Conservation (phyloP, 768 basidiomycete species). For the Trametes gibbosa region DNA sequence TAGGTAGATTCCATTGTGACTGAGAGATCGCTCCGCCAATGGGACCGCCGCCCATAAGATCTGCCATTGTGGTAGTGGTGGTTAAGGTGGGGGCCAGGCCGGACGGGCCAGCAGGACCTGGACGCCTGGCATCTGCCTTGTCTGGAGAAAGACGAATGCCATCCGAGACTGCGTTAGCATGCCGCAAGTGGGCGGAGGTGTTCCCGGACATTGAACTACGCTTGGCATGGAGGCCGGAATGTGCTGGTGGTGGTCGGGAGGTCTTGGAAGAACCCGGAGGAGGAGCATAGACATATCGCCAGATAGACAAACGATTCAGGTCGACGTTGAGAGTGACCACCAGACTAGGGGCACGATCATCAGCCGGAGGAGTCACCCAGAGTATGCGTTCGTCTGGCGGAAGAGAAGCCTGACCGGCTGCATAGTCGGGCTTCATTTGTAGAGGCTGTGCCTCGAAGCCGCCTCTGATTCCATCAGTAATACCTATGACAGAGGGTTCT, state of each 20-base stretch:
- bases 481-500: conserved; percentile 69
- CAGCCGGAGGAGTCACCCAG: conserved; percentile 50
- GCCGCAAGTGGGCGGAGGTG: conserved; percentile 15
- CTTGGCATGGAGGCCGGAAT: conserved; percentile 15
- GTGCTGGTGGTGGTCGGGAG: background rate
- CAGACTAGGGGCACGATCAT: conserved; percentile 44
- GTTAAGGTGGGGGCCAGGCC: conserved; percentile 55
- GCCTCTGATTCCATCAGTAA: conserved; percentile 59
- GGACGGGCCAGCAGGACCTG: conserved; percentile 48
- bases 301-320: conserved; percentile 54
- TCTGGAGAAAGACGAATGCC: conserved; percentile 12
- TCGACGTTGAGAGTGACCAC: conserved; percentile 59
- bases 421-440: conserved; percentile 11
- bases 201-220: conserved; percentile 22
- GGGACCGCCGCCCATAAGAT: conserved; percentile 23
- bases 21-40: conserved; percentile 19
- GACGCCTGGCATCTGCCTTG: conserved; percentile 27
- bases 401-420: conserved; percentile 41
- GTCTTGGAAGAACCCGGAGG: conserved; percentile 40
- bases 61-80: conserved; percentile 51
- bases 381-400: conserved; percentile 64
- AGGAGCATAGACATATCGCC: conserved; percentile 62
- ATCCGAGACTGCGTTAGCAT: conserved; percentile 16
- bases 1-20: conserved; percentile 13
- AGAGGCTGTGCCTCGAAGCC: conserved; percentile 33